Conservation (phyloP, 2,329 filamentous ascomycete genomes). For the Diaporthe destruens region DNA sequence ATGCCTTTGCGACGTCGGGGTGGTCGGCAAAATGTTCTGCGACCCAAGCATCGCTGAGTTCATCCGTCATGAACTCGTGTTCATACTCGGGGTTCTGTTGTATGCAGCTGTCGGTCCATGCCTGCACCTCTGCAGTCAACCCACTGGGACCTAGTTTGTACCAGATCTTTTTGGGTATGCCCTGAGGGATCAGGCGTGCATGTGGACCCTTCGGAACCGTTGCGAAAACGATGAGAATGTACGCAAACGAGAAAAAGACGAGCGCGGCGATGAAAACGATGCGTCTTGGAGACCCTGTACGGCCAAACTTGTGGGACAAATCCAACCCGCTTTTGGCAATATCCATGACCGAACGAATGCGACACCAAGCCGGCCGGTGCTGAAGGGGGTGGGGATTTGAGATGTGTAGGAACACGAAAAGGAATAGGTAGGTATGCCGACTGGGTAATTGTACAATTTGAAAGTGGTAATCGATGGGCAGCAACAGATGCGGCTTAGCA, state of each 20-base stretch:
- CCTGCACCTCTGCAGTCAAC: constrained; percentile 46
- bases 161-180: constrained; percentile 50
- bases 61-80: constrained; percentile 48
- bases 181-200: not conserved
- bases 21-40: constrained; percentile 66
- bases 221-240: not conserved
- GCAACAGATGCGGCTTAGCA: too few relatives aligned
- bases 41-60: constrained; percentile 60
- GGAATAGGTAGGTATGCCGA: too few relatives aligned
- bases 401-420: too few relatives aligned
- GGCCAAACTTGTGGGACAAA: not conserved
- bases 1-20: constrained; percentile 45
- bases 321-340: not conserved
- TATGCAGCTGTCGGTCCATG: constrained; percentile 51
- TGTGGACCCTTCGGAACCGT: not conserved
- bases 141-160: constrained; percentile 55
- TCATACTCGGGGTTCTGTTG: constrained; percentile 46
- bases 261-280: not conserved
- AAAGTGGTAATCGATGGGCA: too few relatives aligned
- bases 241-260: not conserved
- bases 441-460: too few relatives aligned
- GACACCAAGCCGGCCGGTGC: not conserved
- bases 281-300: not conserved
- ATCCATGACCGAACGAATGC: not conserved
- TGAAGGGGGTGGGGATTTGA: too few relatives aligned